These are phyloP conservation scores for Syncephalastrum racemosum DNA, from an alignment of 371 early-diverging fungal species.

Conservation along the genomic window DNA sequence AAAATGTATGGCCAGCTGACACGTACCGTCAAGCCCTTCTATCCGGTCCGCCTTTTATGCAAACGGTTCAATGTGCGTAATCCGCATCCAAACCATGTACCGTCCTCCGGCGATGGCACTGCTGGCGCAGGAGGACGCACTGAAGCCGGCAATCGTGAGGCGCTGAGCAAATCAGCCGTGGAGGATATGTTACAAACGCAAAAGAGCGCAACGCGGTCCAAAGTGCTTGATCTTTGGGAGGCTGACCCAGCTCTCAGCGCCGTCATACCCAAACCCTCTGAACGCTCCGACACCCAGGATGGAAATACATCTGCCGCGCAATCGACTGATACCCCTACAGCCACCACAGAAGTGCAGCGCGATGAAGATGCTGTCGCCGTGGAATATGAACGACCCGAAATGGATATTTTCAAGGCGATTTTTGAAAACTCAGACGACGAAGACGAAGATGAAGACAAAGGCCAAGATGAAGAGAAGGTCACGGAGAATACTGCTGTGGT, in stretches of 20 bases:
- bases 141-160: constrained; percentile 44
- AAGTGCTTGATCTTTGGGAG: constrained; percentile 6
- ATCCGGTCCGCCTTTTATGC: constrained; percentile 72
- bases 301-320: constrained; percentile 3
- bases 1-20: constrained; percentile 80
- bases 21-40: constrained; percentile 59
- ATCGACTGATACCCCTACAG: constrained; percentile 9
- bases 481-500: constrained; percentile 3
- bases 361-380: constrained; percentile 62
- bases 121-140: constrained; percentile 15
- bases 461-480: constrained; percentile 24
- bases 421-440: constrained; percentile 72
- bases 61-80: constrained; percentile 82
- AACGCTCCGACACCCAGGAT: constrained; percentile 12
- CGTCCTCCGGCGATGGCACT: constrained; percentile 20
- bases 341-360: constrained; percentile 30
- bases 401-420: constrained; percentile 88
- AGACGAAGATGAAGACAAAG: constrained; percentile 53
- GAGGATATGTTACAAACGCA: constrained; percentile 48
- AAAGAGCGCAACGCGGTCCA: constrained; percentile 14
- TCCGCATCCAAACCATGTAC: constrained; percentile 66
- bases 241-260: constrained; percentile 38
- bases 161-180: constrained; percentile 62
- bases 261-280: constrained; percentile 48
- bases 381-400: constrained; percentile 66